A percentile compares a stretch with the other conserved stretches of the same genome.
Evolutionary conservation across 495 filamentous ascomycete species (phyloP).

Genomic region (Darksidea phi): DNA sequence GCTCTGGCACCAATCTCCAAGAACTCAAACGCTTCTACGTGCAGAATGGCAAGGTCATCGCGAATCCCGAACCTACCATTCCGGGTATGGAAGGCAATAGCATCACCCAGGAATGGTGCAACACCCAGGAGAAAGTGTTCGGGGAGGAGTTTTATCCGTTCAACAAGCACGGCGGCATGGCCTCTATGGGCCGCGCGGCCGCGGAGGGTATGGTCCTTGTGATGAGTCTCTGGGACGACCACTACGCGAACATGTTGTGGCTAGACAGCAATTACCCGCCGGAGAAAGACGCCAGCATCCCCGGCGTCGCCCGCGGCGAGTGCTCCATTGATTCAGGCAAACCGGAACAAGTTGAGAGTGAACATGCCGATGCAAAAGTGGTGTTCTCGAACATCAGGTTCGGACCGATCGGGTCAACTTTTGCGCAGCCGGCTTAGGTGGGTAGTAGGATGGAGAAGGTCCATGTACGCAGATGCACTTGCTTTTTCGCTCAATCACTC

Average conservation of each 20-base stretch:
- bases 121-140: constrained; percentile 58
- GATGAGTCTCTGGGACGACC: constrained; percentile 77
- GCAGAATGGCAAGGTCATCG: constrained; percentile 58
- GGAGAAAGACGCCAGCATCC: constrained; percentile 49
- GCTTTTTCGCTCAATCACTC: too few relatives aligned
- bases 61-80: constrained; percentile 58
- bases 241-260: constrained; percentile 78
- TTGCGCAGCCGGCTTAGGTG: constrained; percentile 10
- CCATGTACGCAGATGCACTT: too few relatives aligned
- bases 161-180: constrained; percentile 58
- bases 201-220: constrained; percentile 68
- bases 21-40: constrained; percentile 60
- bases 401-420: constrained; percentile 51
- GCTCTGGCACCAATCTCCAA: constrained; percentile 49
- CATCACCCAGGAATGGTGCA: constrained; percentile 64
- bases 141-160: constrained; percentile 59
- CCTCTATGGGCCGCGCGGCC: constrained; percentile 57
- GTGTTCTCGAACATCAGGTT: constrained; percentile 63
- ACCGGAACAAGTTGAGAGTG: constrained; percentile 59
- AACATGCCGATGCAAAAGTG: constrained; percentile 55
- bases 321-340: constrained; percentile 62
- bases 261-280: constrained; percentile 45
- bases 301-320: constrained; percentile 67
- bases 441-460: too few relatives aligned
- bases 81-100: constrained; percentile 53